Evolutionary conservation across 345 rosid species (phyloP).

Genomic region (Luvunga scandens): DNA sequence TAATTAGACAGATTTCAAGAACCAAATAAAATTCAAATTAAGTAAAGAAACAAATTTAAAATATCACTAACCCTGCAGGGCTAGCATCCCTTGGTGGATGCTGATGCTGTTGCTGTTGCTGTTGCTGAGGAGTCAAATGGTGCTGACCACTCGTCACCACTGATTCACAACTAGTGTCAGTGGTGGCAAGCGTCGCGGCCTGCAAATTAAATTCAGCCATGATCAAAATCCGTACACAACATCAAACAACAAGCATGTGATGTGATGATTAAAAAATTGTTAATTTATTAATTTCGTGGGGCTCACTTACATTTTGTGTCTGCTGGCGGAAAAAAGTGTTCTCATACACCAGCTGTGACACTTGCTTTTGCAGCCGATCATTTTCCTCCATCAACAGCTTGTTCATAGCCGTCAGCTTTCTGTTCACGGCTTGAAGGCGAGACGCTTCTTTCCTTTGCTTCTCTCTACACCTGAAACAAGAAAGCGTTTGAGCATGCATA

Average conservation of each 20-base stretch:
- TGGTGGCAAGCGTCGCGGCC: slow-evolving; percentile 49
- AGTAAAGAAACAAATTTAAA: background rate
- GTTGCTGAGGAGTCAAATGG: slow-evolving; percentile 53
- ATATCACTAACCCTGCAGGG: slow-evolving; percentile 74
- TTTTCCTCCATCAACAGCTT: slow-evolving; percentile 85
- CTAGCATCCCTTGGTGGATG: slow-evolving; percentile 83
- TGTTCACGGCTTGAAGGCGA: slow-evolving; percentile 71
- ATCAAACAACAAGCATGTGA: background rate
- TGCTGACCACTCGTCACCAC: slow-evolving; percentile 81
- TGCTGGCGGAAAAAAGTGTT: slow-evolving; percentile 72
- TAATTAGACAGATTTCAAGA: background rate
- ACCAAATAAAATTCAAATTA: too few relatives aligned
- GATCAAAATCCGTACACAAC: background rate
- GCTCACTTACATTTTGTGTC: slow-evolving; percentile 44
- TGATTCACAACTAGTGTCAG: slow-evolving; percentile 75
- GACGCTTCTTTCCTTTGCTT: slow-evolving; percentile 77
- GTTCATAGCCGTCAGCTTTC: slow-evolving; percentile 80
- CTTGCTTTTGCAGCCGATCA: slow-evolving; percentile 82
- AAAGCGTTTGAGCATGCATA: too few relatives aligned
- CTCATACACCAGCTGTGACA: slow-evolving; percentile 74
- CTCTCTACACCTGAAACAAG: slow-evolving; percentile 58
- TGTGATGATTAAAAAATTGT: too few relatives aligned
- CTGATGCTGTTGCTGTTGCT: slow-evolving; percentile 22
- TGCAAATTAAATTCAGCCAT: slow-evolving; percentile 20
- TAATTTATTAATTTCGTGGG: too few relatives aligned